Evolutionary conservation across 2,329 filamentous ascomycete species (phyloP).

Genomic region (Camptophora hylomeconis): DNA sequence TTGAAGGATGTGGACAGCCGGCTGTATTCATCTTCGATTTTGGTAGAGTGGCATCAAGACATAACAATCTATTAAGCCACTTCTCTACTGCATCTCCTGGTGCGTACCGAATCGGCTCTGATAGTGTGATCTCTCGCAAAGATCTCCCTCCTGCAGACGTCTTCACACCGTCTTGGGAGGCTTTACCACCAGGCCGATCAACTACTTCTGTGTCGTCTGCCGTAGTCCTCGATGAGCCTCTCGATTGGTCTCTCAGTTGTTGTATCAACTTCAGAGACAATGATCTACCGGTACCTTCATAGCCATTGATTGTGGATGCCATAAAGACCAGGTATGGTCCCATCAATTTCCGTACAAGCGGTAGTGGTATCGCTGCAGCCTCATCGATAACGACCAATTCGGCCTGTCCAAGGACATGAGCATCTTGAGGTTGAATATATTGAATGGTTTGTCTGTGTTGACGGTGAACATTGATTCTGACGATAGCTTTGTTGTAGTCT

Average conservation of each 20-base stretch:
- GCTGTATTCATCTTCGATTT: constrained; percentile 57
- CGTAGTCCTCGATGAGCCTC: constrained; percentile 44
- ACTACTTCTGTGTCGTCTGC: constrained; percentile 53
- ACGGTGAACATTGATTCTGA: constrained; percentile 87
- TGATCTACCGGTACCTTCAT: constrained; percentile 91
- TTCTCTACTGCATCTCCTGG: constrained; percentile 84
- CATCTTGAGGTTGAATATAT: constrained; percentile 93
- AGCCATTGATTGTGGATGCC: constrained; percentile 98
- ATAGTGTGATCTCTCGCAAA: constrained; percentile 79
- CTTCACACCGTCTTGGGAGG: constrained; percentile 49
- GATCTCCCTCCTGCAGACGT: constrained; percentile 56
- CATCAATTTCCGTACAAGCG: constrained; percentile 84
- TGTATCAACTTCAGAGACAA: constrained; percentile 94
- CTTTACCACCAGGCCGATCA: constrained; percentile 66
- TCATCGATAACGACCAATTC: constrained; percentile 95
- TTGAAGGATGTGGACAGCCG: constrained; percentile 77
- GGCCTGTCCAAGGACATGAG: constrained; percentile 86
- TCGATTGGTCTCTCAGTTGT: constrained; percentile 85
- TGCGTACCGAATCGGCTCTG: constrained; percentile 89
- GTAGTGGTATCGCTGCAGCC: constrained; percentile 88
- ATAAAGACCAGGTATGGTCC: constrained; percentile 97
- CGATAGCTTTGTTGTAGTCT: constrained; percentile 97
- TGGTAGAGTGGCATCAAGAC: constrained; percentile 82
- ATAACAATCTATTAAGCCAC: constrained; percentile 90
- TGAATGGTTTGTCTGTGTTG: constrained; percentile 96